phyloP scores from a whole-genome alignment of 805 yeast species.

The Candida odintsovae region DNA sequence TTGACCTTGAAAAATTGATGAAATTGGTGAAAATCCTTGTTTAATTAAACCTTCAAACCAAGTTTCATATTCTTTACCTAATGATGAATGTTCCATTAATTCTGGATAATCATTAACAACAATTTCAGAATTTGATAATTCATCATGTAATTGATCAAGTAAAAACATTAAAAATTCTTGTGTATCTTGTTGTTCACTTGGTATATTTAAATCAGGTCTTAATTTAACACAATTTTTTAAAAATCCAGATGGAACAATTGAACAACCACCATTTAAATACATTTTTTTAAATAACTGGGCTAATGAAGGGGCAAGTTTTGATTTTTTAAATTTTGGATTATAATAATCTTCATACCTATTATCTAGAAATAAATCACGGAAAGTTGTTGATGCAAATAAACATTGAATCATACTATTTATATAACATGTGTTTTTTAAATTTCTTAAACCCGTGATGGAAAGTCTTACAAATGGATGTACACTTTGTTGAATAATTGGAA shows the following conservation, averaged over 20 bases:
- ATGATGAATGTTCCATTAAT: conserved; percentile 27
- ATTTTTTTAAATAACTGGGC: conserved; percentile 52
- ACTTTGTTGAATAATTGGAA: conserved; percentile 34
- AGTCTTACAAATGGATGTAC: conserved; percentile 34
- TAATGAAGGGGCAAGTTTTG: conserved; percentile 43
- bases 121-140: conserved; percentile 37
- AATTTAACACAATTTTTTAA: conserved; percentile 43
- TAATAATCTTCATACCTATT: conserved; percentile 38
- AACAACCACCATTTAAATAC: conserved; percentile 49
- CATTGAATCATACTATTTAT: conserved; percentile 72
- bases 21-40: conserved; percentile 65
- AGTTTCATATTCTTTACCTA: conserved; percentile 45
- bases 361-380: conserved; percentile 44
- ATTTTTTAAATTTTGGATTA: conserved; percentile 25
- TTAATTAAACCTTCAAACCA: conserved; percentile 54
- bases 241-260: conserved; percentile 62
- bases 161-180: conserved; percentile 68
- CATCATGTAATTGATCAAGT: conserved; percentile 65
- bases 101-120: conserved; percentile 35
- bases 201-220: conserved; percentile 65
- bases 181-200: conserved; percentile 76
- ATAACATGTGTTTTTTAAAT: conserved; percentile 71
- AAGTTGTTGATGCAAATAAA: conserved; percentile 46
- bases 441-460: conserved; percentile 56
- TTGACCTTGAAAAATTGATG: conserved; percentile 67